phyloP scores from a whole-genome alignment of 2,329 filamentous ascomycete genomes.

The Fusarium sp. region DNA sequence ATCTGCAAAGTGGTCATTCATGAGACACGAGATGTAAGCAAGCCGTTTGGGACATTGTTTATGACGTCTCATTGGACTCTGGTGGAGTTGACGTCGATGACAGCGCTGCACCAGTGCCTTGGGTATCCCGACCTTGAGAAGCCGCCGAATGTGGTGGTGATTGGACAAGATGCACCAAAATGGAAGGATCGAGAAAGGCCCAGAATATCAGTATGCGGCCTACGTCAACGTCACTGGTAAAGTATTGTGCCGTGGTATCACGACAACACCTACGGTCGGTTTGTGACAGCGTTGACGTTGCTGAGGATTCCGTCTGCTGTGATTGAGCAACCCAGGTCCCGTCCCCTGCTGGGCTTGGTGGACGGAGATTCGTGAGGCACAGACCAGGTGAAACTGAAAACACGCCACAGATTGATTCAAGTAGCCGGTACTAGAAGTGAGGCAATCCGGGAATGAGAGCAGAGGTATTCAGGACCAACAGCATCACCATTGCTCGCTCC shows the following conservation, averaged over 20 bases:
- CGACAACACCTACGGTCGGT: slow-evolving; percentile 2
- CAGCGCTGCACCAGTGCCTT: slow-evolving; percentile 32
- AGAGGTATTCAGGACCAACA: slow-evolving; percentile 1
- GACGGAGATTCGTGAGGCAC: slow-evolving; percentile 13
- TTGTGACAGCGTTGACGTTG: slow-evolving; percentile 19
- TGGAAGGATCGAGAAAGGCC: slow-evolving; percentile 32
- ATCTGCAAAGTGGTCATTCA: slow-evolving; percentile 10
- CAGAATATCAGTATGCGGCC: slow-evolving; percentile 16
- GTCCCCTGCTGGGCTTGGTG: not conserved
- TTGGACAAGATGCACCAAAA: slow-evolving; percentile 21
- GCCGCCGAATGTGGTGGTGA: slow-evolving; percentile 9
- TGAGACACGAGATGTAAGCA: slow-evolving; percentile 24
- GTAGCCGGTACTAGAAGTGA: slow-evolving; percentile 11
- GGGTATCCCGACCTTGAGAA: slow-evolving; percentile 32
- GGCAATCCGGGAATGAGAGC: slow-evolving; percentile 1
- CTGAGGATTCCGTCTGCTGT: slow-evolving; percentile 3
- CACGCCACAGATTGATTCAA: slow-evolving; percentile 34
- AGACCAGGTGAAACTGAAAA: slow-evolving; percentile 26
- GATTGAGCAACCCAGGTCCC: slow-evolving; percentile 2
- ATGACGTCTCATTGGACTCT: slow-evolving; percentile 30
- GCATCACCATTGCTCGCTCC: slow-evolving; percentile 1
- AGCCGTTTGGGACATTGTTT: slow-evolving; percentile 11
- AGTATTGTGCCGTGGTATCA: slow-evolving; percentile 18
- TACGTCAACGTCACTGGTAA: slow-evolving; percentile 7
- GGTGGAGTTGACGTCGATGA: slow-evolving; percentile 23